These are phyloP conservation scores for Paratinospora sagittata DNA, from an alignment of 164 flowering plant genomes.

Conservation along the genomic window DNA sequence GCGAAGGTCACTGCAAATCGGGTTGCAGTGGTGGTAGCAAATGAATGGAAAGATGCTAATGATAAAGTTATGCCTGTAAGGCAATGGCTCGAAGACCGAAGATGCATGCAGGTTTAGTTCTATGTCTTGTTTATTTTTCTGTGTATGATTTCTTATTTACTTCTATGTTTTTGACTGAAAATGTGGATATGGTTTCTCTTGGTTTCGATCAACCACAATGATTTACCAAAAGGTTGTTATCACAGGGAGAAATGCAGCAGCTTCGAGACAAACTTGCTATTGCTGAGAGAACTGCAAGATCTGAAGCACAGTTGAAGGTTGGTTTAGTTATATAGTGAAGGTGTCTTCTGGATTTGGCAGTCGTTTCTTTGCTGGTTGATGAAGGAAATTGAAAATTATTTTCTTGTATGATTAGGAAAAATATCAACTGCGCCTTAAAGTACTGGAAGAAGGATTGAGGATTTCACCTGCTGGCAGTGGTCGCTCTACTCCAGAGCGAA, in stretches of 20 bases:
- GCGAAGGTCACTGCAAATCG: constrained; percentile 95
- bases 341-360: not conserved
- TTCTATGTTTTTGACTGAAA: not conserved
- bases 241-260: constrained; percentile 98
- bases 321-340: constrained; percentile 6
- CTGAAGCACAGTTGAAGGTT: constrained; percentile 94
- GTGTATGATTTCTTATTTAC: not conserved
- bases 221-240: not conserved
- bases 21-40: constrained; percentile 89
- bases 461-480: constrained; percentile 41
- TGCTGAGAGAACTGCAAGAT: constrained; percentile 76
- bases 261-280: constrained; percentile 91
- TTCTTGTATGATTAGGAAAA: constrained; percentile 53
- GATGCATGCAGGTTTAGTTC: constrained; percentile 68
- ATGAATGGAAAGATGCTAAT: constrained; percentile 98
- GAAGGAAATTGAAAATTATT: not conserved
- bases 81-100: constrained; percentile 95
- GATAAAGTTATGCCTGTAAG: constrained; percentile 99
- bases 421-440: constrained; percentile 74
- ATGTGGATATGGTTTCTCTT: no score
- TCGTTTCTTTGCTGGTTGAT: not conserved
- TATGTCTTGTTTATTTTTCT: not conserved
- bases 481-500: constrained; percentile 60
- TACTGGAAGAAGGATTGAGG: constrained; percentile 78
- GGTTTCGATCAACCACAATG: not conserved